Conservation (phyloP, 1,284 basidiomycete genomes). For the Ustilago shanxiensis region DNA sequence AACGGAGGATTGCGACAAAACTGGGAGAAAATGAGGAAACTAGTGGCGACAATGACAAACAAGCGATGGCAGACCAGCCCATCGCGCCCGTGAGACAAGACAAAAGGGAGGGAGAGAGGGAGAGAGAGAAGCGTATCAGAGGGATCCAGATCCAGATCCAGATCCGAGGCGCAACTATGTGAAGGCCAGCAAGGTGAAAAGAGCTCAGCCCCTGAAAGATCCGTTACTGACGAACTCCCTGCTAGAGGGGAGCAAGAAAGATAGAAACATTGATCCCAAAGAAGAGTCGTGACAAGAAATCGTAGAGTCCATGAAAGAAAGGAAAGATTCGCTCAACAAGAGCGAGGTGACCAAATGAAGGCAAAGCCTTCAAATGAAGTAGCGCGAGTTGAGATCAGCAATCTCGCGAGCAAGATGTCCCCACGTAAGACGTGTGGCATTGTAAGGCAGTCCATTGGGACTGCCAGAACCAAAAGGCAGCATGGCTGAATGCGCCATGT, state of each 20-base stretch:
- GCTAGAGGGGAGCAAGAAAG: background rate
- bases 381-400: conserved; percentile 62
- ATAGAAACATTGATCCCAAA: background rate
- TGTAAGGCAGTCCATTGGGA: conserved; percentile 45
- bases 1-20: background rate
- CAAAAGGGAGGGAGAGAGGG: background rate
- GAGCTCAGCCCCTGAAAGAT: background rate
- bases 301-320: conserved; percentile 11
- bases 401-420: conserved; percentile 61
- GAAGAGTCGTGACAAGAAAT: background rate
- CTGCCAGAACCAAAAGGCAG: conserved; percentile 57
- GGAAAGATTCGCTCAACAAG: conserved; percentile 8
- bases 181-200: conserved; percentile 4
- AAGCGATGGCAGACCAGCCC: background rate
- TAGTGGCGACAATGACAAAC: background rate
- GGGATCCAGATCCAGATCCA: too few species aligned
- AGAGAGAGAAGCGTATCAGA: background rate
- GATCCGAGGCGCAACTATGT: background rate
- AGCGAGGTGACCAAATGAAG: background rate
- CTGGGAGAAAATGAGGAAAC: background rate
- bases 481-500: conserved; percentile 36
- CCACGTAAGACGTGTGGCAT: conserved; percentile 55
- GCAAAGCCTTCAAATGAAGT: conserved; percentile 41
- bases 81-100: conserved; percentile 2
- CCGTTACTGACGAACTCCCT: background rate